These are phyloP conservation scores for Kwoniella mangroviensis DNA, from an alignment of 768 basidiomycete species.

Conservation along the genomic window DNA sequence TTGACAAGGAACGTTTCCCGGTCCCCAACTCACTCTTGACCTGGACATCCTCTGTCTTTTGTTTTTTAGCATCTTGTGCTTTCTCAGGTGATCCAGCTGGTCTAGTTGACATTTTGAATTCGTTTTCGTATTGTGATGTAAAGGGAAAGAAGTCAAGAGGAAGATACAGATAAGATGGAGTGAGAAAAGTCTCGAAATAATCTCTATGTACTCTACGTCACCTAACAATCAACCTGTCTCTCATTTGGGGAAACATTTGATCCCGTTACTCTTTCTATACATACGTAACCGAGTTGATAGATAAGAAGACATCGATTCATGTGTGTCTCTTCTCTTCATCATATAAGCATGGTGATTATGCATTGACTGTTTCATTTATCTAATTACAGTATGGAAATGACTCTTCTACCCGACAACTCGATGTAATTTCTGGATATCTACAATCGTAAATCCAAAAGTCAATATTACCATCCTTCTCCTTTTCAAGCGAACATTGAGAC, in stretches of 20 bases:
- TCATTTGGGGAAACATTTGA: conserved; percentile 15
- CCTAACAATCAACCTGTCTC: neutral
- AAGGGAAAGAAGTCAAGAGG: neutral
- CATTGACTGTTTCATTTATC: neutral
- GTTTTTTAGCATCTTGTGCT: conserved; percentile 49
- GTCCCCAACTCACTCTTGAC: conserved; percentile 44
- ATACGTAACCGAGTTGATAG: neutral
- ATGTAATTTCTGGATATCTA: conserved; percentile 37
- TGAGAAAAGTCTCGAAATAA: neutral
- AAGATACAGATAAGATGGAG: neutral
- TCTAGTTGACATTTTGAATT: conserved; percentile 32
- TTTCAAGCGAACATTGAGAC: no score
- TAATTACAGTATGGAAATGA: neutral
- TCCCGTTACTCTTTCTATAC: neutral
- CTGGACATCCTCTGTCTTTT: conserved; percentile 45
- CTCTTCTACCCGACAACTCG: conserved; percentile 31
- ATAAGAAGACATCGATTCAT: neutral
- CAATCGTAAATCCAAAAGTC: neutral
- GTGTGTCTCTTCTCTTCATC: neutral
- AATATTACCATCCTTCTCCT: neutral
- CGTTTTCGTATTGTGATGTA: neutral
- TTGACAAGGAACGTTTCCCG: neutral
- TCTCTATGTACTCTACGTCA: neutral
- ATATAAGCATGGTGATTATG: neutral
- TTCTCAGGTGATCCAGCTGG: conserved; percentile 38